Evolutionary conservation across 2,329 filamentous ascomycete species (phyloP).

Genomic region (Fusarium circinatum): DNA sequence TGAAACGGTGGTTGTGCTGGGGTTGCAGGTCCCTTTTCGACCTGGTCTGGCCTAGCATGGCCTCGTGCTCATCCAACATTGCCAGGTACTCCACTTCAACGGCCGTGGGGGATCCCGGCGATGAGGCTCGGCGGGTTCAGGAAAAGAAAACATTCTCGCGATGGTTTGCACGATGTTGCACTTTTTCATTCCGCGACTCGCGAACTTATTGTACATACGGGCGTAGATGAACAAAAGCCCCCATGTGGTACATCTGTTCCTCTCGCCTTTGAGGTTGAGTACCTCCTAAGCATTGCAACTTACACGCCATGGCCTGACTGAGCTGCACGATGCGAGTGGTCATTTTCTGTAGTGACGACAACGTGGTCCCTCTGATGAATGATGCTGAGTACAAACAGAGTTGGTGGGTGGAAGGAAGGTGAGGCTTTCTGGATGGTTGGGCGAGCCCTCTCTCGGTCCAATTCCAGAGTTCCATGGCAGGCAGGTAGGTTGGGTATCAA

Average conservation of each 20-base stretch:
- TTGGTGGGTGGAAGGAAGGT: constrained; percentile 1
- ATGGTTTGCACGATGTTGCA: constrained; percentile 18
- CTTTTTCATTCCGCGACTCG: background rate
- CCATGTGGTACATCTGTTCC: background rate
- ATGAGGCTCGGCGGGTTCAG: constrained; percentile 35
- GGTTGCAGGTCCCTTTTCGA: constrained; percentile 28
- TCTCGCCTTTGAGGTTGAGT: background rate
- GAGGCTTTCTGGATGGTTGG: constrained; percentile 5
- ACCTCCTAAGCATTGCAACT: constrained; percentile 19
- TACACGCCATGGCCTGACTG: constrained; percentile 1
- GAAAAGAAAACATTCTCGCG: constrained; percentile 27
- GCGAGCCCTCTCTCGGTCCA: background rate
- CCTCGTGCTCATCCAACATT: constrained; percentile 17
- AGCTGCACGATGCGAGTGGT: constrained; percentile 20
- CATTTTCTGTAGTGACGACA: constrained; percentile 9
- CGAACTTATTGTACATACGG: constrained; percentile 4
- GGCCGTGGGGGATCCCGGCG: constrained; percentile 7
- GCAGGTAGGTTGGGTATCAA: background rate
- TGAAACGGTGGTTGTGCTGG: constrained; percentile 38
- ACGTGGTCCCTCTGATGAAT: constrained; percentile 29
- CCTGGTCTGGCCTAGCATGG: constrained; percentile 12
- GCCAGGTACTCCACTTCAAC: constrained; percentile 19
- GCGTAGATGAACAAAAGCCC: constrained; percentile 28
- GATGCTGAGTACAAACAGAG: constrained; percentile 1
- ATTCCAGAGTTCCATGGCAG: background rate